Percentiles rank a stretch among this genome's conserved stretches.
Evolutionary conservation across 371 early-diverging fungal species (phyloP).

Genomic region (Vairimorpha apis): DNA sequence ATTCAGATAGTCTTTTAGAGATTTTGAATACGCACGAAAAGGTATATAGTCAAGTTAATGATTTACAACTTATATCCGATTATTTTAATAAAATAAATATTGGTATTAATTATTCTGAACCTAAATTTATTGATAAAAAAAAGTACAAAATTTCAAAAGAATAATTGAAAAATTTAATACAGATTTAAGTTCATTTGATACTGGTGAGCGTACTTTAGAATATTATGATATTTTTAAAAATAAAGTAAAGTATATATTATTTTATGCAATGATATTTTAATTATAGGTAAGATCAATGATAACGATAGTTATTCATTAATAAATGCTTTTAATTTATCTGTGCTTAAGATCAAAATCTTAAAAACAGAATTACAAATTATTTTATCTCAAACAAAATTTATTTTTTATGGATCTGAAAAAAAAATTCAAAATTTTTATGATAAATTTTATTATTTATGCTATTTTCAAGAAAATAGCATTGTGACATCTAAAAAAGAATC

Average conservation of each 20-base stretch:
- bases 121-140: conserved; percentile 19
- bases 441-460: conserved; percentile 28
- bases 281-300: conserved; percentile 35
- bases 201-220: conserved; percentile 37
- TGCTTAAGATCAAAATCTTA: conserved; percentile 14
- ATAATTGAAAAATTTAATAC: conserved; percentile 23
- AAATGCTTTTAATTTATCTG: conserved; percentile 36
- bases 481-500: not conserved
- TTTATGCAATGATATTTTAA: conserved; percentile 51
- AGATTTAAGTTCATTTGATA: conserved; percentile 36
- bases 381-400: conserved; percentile 12
- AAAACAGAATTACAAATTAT: conserved; percentile 1
- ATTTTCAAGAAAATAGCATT: not conserved
- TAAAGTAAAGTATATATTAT: conserved; percentile 24
- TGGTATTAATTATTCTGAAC: not conserved
- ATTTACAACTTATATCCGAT: conserved; percentile 8
- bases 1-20: conserved; percentile 16
- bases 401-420: conserved; percentile 14
- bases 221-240: conserved; percentile 23
- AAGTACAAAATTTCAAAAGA: conserved; percentile 16
- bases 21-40: conserved; percentile 25
- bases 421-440: conserved; percentile 29
- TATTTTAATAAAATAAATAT: not conserved
- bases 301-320: conserved; percentile 30
- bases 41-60: conserved; percentile 8